phyloP scores from a whole-genome alignment of 768 basidiomycete genomes.

The Leccinum subtestaceum region DNA sequence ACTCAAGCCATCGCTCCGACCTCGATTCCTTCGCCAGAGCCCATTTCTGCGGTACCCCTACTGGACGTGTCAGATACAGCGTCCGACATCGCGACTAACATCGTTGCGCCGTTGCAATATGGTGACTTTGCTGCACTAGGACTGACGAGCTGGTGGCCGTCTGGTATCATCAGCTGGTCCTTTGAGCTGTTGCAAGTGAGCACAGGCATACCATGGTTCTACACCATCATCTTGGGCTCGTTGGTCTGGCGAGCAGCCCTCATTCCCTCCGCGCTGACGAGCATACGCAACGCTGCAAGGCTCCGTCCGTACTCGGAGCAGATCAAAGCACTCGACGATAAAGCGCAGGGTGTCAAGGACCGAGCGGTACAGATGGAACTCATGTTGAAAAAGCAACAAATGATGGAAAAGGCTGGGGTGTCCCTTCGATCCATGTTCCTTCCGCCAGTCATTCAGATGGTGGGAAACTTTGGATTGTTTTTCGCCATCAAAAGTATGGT shows the following conservation, averaged over 20 bases:
- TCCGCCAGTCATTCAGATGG: slow-evolving; percentile 64
- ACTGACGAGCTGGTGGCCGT: slow-evolving; percentile 62
- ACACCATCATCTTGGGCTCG: slow-evolving; percentile 70
- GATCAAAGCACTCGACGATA: slow-evolving; percentile 52
- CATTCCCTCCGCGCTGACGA: slow-evolving; percentile 58
- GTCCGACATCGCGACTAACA: slow-evolving; percentile 19
- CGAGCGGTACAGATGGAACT: slow-evolving; percentile 40
- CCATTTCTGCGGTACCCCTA: slow-evolving; percentile 8
- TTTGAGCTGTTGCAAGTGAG: slow-evolving; percentile 68
- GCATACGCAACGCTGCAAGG: slow-evolving; percentile 52
- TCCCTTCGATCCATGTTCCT: slow-evolving; percentile 53
- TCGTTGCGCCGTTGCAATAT: slow-evolving; percentile 54
- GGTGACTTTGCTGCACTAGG: slow-evolving; percentile 74
- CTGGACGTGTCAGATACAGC: slow-evolving; percentile 4
- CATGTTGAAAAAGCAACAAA: slow-evolving; percentile 43
- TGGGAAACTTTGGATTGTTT: slow-evolving; percentile 80
- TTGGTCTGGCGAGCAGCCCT: slow-evolving; percentile 58
- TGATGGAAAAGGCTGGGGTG: slow-evolving; percentile 67
- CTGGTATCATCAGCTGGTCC: slow-evolving; percentile 58
- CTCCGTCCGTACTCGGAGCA: slow-evolving; percentile 40
- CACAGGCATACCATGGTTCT: slow-evolving; percentile 78
- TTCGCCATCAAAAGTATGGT: slow-evolving; percentile 75
- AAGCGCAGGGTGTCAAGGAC: slow-evolving; percentile 36
- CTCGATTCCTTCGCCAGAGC: slow-evolving; percentile 1
- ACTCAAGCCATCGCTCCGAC: background rate